A percentile compares a stretch with the other conserved stretches of the same genome.
These are phyloP conservation scores for Aspergillus incahuasiensis DNA, from an alignment of 495 filamentous ascomycete genomes.

Conservation along the genomic window DNA sequence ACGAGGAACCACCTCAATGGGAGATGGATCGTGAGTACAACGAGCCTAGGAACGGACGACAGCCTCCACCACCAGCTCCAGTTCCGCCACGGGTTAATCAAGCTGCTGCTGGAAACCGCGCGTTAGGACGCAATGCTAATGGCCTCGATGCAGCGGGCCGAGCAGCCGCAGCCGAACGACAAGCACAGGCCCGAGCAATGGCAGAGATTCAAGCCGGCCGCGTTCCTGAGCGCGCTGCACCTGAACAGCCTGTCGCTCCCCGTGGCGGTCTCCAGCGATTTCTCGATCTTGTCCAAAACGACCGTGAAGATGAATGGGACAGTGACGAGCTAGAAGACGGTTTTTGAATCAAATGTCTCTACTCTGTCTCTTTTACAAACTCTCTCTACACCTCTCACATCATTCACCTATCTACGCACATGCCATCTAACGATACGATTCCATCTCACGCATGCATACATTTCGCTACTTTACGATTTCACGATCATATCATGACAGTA, in stretches of 20 bases:
- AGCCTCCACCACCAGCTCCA: constrained; percentile 43
- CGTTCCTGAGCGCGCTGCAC: constrained; percentile 11
- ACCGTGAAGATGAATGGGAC: constrained; percentile 62
- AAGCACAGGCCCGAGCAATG: constrained; percentile 43
- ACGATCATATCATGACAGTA: constrained; percentile 4
- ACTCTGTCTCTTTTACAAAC: neutral
- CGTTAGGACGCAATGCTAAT: constrained; percentile 25
- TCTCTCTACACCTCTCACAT: neutral
- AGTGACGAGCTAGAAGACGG: constrained; percentile 55
- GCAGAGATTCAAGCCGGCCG: constrained; percentile 36
- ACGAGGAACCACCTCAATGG: constrained; percentile 25
- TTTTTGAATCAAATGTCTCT: constrained; percentile 19
- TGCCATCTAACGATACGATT: constrained; percentile 2
- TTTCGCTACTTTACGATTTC: constrained; percentile 5
- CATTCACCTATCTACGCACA: neutral
- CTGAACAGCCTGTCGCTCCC: constrained; percentile 12
- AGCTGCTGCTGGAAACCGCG: constrained; percentile 20
- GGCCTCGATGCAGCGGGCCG: constrained; percentile 35
- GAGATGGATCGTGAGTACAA: constrained; percentile 31
- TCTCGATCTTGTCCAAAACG: constrained; percentile 49
- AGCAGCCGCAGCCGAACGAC: constrained; percentile 40
- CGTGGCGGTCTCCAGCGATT: constrained; percentile 47
- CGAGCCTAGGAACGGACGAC: constrained; percentile 19
- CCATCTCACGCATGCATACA: neutral
- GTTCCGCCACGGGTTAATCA: constrained; percentile 32